These are phyloP conservation scores for Fusarium sp. DNA, from an alignment of 2,329 filamentous ascomycete species.

Conservation along the genomic window DNA sequence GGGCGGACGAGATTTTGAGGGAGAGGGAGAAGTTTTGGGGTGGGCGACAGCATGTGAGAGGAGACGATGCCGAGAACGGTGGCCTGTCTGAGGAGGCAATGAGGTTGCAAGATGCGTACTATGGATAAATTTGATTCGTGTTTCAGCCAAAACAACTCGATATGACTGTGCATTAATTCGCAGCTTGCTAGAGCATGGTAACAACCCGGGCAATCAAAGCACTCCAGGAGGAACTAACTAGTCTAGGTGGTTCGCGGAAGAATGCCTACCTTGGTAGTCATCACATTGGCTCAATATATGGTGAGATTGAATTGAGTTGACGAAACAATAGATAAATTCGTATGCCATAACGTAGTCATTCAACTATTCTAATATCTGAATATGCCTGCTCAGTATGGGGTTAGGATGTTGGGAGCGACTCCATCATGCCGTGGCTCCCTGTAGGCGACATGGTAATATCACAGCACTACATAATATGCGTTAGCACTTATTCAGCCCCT, in stretches of 20 bases:
- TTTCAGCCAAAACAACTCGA: background rate
- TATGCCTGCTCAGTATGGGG: background rate
- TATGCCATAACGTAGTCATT: too few relatives aligned
- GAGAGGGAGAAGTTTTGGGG: conserved; percentile 84
- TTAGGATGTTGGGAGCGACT: too few relatives aligned
- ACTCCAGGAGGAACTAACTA: background rate
- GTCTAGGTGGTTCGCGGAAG: too few relatives aligned
- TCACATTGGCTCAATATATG: too few relatives aligned
- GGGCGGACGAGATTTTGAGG: conserved; percentile 81
- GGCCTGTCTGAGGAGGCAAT: conserved; percentile 54
- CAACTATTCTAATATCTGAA: background rate
- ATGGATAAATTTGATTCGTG: conserved; percentile 14
- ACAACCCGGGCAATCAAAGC: background rate
- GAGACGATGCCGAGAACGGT: conserved; percentile 60
- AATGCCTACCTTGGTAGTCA: background rate
- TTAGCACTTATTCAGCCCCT: too few relatives aligned
- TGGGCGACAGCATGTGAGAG: conserved; percentile 62
- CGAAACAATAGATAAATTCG: too few relatives aligned
- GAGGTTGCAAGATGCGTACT: conserved; percentile 41
- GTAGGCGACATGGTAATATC: too few relatives aligned
- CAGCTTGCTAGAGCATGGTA: too few relatives aligned
- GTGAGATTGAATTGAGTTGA: too few relatives aligned
- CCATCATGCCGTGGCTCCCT: too few relatives aligned
- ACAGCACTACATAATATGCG: too few relatives aligned
- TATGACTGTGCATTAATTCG: too few relatives aligned